Conservation (phyloP, 225 moss, liverwort and hornwort genomes). For the Rhytidiadelphus loreus region DNA sequence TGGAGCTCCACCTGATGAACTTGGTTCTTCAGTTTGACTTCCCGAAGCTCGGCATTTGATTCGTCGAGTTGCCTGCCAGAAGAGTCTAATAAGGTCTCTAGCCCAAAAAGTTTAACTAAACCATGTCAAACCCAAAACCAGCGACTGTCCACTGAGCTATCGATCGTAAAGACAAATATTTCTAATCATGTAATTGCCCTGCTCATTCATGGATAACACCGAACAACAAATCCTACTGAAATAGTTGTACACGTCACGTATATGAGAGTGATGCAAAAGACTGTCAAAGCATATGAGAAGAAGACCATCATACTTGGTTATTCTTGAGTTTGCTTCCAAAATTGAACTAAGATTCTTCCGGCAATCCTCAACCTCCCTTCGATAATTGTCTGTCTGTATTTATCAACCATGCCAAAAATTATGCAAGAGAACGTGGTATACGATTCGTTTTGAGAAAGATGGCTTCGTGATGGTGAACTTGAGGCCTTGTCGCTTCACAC, state of each 20-base stretch:
- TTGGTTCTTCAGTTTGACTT: constrained; percentile 23
- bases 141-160: not conserved
- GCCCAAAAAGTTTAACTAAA: not conserved
- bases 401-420: not conserved
- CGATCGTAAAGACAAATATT: not conserved
- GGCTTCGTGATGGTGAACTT: not conserved
- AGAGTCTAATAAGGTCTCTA: not conserved
- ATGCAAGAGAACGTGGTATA: not conserved
- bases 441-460: not conserved
- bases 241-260: not conserved
- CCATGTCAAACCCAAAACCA: not conserved
- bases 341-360: constrained; percentile 64
- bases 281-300: not conserved
- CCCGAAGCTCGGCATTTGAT: constrained; percentile 44
- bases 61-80: constrained; percentile 79
- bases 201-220: not conserved
- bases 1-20: constrained; percentile 20
- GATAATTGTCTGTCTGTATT: constrained; percentile 66
- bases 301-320: constrained; percentile 41
- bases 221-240: not conserved
- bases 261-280: not conserved
- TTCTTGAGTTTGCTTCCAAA: constrained; percentile 57
- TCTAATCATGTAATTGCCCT: not conserved
- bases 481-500: not conserved
- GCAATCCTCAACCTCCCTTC: constrained; percentile 82